These are phyloP conservation scores for Inonotus obliquus DNA, from an alignment of 1,284 basidiomycete genomes.

Conservation along the genomic window DNA sequence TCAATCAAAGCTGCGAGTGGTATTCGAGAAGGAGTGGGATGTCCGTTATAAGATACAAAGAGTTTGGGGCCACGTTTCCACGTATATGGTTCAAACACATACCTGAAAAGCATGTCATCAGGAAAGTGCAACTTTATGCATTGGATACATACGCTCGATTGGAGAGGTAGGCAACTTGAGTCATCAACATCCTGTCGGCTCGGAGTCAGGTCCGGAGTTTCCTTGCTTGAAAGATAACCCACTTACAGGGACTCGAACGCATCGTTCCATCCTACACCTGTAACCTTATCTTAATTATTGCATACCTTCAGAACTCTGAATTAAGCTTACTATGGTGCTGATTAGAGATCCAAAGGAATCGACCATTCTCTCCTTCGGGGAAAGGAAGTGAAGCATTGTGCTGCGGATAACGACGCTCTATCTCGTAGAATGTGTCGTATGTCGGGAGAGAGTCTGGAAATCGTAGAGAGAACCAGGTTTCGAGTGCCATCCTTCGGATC, in stretches of 20 bases:
- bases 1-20: constrained; percentile 18
- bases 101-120: neutral
- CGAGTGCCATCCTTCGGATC: neutral
- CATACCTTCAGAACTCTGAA: neutral
- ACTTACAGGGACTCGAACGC: constrained; percentile 6
- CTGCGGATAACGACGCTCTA: constrained; percentile 19
- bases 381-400: constrained; percentile 19
- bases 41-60: constrained; percentile 8
- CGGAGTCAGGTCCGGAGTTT: neutral
- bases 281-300: neutral
- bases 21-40: constrained; percentile 16
- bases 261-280: constrained; percentile 13
- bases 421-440: constrained; percentile 9
- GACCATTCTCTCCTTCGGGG: constrained; percentile 20
- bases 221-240: neutral
- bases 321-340: constrained; percentile 14
- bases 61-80: constrained; percentile 4
- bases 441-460: neutral
- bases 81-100: constrained; percentile 17
- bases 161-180: constrained; percentile 19
- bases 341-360: constrained; percentile 16
- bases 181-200: constrained; percentile 7
- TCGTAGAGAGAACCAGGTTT: no score
- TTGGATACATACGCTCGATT: constrained; percentile 20
- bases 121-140: neutral